These are phyloP conservation scores for Fragaria ananassa DNA, from an alignment of 306 rosid species.

Conservation along the genomic window DNA sequence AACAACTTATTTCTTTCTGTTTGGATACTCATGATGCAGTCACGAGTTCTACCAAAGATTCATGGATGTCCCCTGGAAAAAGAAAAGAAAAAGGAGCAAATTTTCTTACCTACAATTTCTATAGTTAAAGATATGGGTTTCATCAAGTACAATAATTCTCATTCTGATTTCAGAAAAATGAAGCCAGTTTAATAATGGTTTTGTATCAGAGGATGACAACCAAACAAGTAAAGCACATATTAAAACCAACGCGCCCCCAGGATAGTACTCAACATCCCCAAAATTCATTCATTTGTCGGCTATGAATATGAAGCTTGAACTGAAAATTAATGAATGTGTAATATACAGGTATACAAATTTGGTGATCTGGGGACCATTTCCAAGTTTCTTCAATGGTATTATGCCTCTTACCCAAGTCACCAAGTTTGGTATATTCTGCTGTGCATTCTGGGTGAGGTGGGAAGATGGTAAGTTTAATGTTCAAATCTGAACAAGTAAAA, in stretches of 20 bases:
- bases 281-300: conserved; percentile 14
- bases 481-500: background rate
- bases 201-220: conserved; percentile 16
- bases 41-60: background rate
- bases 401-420: background rate
- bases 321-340: background rate
- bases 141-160: background rate
- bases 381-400: background rate
- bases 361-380: conserved; percentile 7
- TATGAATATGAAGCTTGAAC: background rate
- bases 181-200: background rate
- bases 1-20: background rate
- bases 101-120: background rate
- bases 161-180: background rate
- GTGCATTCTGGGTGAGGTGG: background rate
- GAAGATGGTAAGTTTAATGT: background rate
- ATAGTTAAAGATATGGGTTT: background rate
- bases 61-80: background rate
- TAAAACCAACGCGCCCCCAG: conserved; percentile 16
- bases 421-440: background rate
- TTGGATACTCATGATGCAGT: conserved; percentile 5
- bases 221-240: conserved; percentile 19
- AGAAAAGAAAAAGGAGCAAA: background rate
- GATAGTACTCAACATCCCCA: conserved; percentile 12
- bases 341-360: background rate